These are phyloP conservation scores for Pterocarpus santalinus DNA, from an alignment of 306 rosid genomes.

Conservation along the genomic window DNA sequence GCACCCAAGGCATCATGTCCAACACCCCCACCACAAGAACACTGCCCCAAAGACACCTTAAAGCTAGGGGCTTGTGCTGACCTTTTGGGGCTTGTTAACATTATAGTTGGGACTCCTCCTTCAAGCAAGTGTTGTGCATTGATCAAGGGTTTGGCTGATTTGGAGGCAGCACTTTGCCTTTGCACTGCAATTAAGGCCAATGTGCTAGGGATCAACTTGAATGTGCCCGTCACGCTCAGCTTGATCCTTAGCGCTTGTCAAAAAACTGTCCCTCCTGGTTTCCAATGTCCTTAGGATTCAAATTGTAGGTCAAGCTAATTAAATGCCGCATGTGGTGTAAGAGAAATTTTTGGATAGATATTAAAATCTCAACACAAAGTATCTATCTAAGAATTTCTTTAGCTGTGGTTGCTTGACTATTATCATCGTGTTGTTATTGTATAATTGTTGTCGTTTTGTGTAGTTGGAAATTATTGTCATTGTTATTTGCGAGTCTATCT, in stretches of 20 bases:
- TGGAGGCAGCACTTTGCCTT: slow-evolving; percentile 80
- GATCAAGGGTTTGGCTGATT: slow-evolving; percentile 67
- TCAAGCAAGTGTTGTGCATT: slow-evolving; percentile 70
- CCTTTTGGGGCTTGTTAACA: slow-evolving; percentile 61
- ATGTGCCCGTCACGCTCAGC: slow-evolving; percentile 67
- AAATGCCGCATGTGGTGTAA: neutral
- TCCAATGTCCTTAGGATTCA: slow-evolving; percentile 54
- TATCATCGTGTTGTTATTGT: neutral
- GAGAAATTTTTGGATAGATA: neutral
- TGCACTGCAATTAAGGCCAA: slow-evolving; percentile 86
- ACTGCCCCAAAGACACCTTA: slow-evolving; percentile 72
- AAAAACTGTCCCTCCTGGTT: slow-evolving; percentile 74
- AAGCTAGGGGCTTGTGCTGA: slow-evolving; percentile 74
- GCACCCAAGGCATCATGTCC: neutral
- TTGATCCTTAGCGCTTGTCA: slow-evolving; percentile 80
- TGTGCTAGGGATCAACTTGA: slow-evolving; percentile 75
- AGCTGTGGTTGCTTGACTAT: neutral
- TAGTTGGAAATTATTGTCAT: neutral
- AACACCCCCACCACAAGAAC: neutral
- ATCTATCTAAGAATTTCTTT: slow-evolving; percentile 15
- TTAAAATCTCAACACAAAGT: neutral
- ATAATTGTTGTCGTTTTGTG: neutral
- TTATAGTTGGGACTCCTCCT: slow-evolving; percentile 62
- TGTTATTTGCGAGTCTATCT: neutral
- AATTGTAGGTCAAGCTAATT: neutral